These are phyloP conservation scores for Cordyceps farinosa DNA, from an alignment of 2,329 filamentous ascomycete species.

Conservation along the genomic window DNA sequence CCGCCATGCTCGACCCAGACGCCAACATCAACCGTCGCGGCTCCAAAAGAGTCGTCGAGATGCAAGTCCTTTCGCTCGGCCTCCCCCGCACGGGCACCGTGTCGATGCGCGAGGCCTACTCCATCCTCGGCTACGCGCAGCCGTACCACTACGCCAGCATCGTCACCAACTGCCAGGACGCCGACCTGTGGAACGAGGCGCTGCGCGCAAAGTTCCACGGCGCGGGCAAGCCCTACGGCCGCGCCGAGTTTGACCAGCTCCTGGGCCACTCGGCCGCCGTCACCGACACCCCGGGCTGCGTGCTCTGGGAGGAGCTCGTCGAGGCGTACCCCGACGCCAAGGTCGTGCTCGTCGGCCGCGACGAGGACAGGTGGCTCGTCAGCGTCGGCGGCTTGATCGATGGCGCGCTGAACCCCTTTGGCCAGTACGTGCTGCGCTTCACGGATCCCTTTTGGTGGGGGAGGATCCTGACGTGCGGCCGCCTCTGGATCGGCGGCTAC, in stretches of 20 bases:
- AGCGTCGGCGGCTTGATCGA: conserved; percentile 22
- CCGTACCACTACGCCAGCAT: not conserved
- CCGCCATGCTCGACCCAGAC: not conserved
- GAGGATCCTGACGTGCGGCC: not conserved
- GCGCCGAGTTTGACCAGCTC: conserved; percentile 1
- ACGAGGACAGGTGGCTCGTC: conserved; percentile 24
- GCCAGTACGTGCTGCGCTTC: not conserved
- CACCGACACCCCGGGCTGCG: not conserved
- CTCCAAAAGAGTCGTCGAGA: not conserved
- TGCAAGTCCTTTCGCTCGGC: not conserved
- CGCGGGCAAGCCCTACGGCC: not conserved
- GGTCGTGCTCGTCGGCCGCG: conserved; percentile 28
- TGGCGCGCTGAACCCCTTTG: not conserved
- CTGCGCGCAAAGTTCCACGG: not conserved
- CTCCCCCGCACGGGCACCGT: not conserved
- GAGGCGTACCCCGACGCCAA: conserved; percentile 15
- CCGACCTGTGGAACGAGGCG: not conserved
- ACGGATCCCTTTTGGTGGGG: not conserved
- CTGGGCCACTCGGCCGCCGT: not conserved
- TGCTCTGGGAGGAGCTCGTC: not conserved
- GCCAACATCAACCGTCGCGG: not conserved
- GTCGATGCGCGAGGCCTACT: not conserved
- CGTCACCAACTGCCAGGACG: not conserved
- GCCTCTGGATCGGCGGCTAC: conserved; percentile 10
- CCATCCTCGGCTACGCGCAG: not conserved